These are phyloP conservation scores for Stachybotrys chartarum DNA, from an alignment of 2,329 filamentous ascomycete genomes.

Conservation along the genomic window DNA sequence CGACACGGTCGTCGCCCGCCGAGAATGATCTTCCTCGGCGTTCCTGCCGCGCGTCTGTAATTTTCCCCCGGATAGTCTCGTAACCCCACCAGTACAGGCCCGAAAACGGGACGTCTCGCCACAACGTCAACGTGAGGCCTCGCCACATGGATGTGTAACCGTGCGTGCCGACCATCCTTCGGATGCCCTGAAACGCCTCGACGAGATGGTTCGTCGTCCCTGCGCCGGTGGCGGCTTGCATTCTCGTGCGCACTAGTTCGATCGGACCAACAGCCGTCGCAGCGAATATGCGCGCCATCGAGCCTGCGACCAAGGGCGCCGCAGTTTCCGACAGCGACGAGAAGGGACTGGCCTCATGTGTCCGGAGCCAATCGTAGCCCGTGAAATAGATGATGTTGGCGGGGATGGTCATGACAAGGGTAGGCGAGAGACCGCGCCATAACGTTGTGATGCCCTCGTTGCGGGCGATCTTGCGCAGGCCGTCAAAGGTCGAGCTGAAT, in stretches of 20 bases:
- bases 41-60: conserved; percentile 62
- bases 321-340: conserved; percentile 58
- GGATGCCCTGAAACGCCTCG: conserved; percentile 68
- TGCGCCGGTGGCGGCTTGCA: conserved; percentile 66
- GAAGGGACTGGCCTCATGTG: conserved; percentile 66
- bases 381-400: conserved; percentile 98
- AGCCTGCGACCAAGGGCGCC: conserved; percentile 73
- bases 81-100: conserved; percentile 99
- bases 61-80: conserved; percentile 66
- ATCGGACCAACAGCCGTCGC: conserved; percentile 82
- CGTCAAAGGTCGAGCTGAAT: conserved; percentile 88
- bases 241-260: conserved; percentile 86
- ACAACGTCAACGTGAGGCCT: conserved; percentile 82
- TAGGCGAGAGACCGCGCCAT: conserved; percentile 93
- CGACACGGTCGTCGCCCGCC: conserved; percentile 26
- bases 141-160: conserved; percentile 85
- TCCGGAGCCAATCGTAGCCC: conserved; percentile 91
- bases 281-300: conserved; percentile 69
- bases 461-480: conserved; percentile 85
- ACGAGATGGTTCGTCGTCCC: conserved; percentile 60
- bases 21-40: conserved; percentile 31
- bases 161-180: conserved; percentile 68
- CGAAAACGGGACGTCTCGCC: conserved; percentile 96
- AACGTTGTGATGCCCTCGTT: conserved; percentile 83
- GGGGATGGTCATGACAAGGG: conserved; percentile 86